A percentile compares a stretch with the other conserved stretches of the same genome.
These are phyloP conservation scores for Mortierella claussenii DNA, from an alignment of 192 early-diverging fungal genomes.

Conservation along the genomic window DNA sequence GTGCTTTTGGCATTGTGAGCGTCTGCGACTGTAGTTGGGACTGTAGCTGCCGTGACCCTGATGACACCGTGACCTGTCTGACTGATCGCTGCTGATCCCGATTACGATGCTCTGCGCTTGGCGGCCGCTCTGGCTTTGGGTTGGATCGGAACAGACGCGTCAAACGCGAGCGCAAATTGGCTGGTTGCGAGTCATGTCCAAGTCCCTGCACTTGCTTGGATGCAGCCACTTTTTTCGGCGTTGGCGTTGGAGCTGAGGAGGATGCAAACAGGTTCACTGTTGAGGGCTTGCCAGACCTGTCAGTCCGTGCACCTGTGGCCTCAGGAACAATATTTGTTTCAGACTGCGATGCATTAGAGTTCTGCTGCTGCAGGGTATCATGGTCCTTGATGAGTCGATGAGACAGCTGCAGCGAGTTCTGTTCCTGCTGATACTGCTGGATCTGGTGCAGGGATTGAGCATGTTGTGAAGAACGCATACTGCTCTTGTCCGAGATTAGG, in stretches of 20 bases:
- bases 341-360: constrained; percentile 4
- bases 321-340: not conserved
- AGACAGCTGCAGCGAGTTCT: not conserved
- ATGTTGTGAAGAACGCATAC: constrained; percentile 17
- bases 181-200: constrained; percentile 8
- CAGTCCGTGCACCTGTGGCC: not conserved
- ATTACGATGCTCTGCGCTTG: constrained; percentile 11
- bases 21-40: too few relatives aligned
- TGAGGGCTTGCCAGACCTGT: not conserved
- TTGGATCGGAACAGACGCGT: constrained; percentile 27
- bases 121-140: constrained; percentile 13
- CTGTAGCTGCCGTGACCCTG: not conserved
- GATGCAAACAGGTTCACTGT: not conserved
- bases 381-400: constrained; percentile 1
- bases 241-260: not conserved
- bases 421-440: not conserved
- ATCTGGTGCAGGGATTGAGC: constrained; percentile 13
- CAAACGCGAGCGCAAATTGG: constrained; percentile 35
- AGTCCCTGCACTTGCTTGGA: constrained; percentile 2
- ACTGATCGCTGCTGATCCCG: constrained; percentile 9
- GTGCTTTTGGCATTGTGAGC: constrained; percentile 5
- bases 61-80: constrained; percentile 5
- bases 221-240: not conserved
- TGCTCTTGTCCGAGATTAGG: constrained; percentile 23
- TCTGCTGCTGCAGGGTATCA: constrained; percentile 2